Conservation (phyloP, 768 basidiomycete species). For the Panaeolus papilionaceus region DNA sequence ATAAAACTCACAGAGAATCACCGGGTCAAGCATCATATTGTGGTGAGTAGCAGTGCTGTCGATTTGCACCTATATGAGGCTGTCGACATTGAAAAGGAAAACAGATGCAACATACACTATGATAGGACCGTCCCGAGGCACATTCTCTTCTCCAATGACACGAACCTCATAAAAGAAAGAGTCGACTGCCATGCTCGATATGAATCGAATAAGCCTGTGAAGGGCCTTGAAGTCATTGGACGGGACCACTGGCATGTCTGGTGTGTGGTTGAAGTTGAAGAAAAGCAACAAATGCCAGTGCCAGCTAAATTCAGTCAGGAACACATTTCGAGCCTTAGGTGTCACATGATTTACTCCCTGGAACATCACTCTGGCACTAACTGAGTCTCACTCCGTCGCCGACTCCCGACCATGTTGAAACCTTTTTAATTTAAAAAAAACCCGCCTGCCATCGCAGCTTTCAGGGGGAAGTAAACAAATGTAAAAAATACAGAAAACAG, state of each 20-base stretch:
- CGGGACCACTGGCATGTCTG: constrained; percentile 28
- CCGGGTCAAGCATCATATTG: constrained; percentile 95
- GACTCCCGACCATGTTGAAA: background rate
- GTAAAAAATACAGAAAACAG: constrained; percentile 19
- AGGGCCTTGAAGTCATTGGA: constrained; percentile 49
- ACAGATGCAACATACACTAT: constrained; percentile 74
- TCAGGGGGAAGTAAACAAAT: too few relatives aligned
- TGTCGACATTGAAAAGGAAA: constrained; percentile 15
- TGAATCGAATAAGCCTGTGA: constrained; percentile 73
- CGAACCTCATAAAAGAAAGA: constrained; percentile 91
- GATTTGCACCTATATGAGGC: constrained; percentile 17
- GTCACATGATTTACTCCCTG: background rate
- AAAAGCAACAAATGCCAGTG: constrained; percentile 3
- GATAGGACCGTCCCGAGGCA: constrained; percentile 87
- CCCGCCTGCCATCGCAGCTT: too few relatives aligned
- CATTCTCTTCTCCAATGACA: constrained; percentile 87
- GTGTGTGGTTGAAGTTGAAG: background rate
- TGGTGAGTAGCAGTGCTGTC: constrained; percentile 61
- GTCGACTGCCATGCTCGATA: constrained; percentile 77
- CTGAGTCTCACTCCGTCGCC: too few relatives aligned
- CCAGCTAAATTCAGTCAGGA: background rate
- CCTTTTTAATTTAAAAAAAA: background rate
- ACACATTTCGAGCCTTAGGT: background rate
- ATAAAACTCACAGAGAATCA: constrained; percentile 70
- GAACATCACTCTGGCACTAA: background rate